Conservation (phyloP, 768 basidiomycete genomes). For the Aureoboletus auriporus region DNA sequence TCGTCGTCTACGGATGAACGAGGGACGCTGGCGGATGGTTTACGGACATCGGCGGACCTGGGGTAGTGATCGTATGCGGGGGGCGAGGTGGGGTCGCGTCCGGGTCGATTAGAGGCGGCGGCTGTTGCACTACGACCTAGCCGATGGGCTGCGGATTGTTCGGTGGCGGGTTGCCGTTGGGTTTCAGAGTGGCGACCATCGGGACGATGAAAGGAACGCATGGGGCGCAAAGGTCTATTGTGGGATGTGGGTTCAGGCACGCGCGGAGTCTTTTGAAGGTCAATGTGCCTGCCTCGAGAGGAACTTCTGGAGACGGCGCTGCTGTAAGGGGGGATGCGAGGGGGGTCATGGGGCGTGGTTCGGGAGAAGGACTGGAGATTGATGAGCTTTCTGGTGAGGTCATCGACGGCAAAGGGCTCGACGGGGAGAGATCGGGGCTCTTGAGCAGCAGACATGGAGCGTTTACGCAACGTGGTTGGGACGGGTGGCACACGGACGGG, state of each 20-base stretch:
- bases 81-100: conserved; percentile 11
- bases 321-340: conserved; percentile 8
- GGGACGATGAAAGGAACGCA: conserved; percentile 61
- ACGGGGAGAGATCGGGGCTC: conserved; percentile 32
- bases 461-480: conserved; percentile 36
- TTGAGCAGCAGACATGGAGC: conserved; percentile 26
- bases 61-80: conserved; percentile 15
- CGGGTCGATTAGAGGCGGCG: conserved; percentile 10
- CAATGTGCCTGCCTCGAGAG: conserved; percentile 16
- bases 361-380: conserved; percentile 39
- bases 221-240: conserved; percentile 37
- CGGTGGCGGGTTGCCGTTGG: conserved; percentile 29
- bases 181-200: conserved; percentile 33
- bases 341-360: conserved; percentile 1
- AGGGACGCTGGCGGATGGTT: conserved; percentile 15
- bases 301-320: conserved; percentile 19
- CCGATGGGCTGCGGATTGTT: conserved; percentile 25
- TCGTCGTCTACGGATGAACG: conserved; percentile 23
- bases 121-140: conserved; percentile 37
- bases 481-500: conserved; percentile 28
- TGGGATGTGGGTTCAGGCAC: conserved; percentile 18
- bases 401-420: conserved; percentile 49
- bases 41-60: conserved; percentile 24
- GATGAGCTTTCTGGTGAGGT: conserved; percentile 55
- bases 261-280: conserved; percentile 18